Base-by-base conservation (phyloP, 495 filamentous ascomycete genomes). In the Neurospora sp. region DNA sequence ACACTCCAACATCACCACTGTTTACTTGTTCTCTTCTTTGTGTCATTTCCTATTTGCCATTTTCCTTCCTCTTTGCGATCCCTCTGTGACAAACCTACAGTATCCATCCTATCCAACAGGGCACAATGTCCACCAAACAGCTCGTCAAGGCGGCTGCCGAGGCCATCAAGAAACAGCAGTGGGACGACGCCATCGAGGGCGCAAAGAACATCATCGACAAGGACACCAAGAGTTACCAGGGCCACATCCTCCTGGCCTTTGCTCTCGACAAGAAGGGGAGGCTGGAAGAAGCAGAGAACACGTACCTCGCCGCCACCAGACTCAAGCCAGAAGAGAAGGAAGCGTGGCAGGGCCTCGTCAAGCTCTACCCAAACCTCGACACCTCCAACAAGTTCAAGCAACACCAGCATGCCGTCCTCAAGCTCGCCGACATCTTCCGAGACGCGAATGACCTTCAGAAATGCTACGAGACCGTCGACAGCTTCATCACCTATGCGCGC, bases 281-380 rank as follows among this genome's bases (percentile, higher is more conserved):
- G 71, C 81, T 83, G 40, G 88, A 91, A 1, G 90, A 93, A 39
- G 89, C 94, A 3, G 94, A 94, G 74, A 84, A 83, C 40, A 88
- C 89, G 1, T 98, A 98, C 78, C 81, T 87, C n/a, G 81, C 88
- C 37, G 95, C 96, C 5, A 89, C 92, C n/a, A 72, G 75, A 7
- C 79, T 87, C 42, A 86, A 87, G 74, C 80, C 81, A 6, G 75
- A 69, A 6, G 88, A 89, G 70, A 82, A 86, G 48, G 88, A 93
- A 71, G 91, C 92, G 74, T 98, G 94, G 94, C 91, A 96, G 82
- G 96, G 96, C 7, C 83, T 98, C n/a, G 87, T 96, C 77, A 91
- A 88, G 74, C 77, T 98, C 12, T 97, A 95, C 77, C 53, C 53
- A 9, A 92, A 97, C 77, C 90, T 87, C 73, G 92, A 94, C 77